Base-by-base conservation (phyloP, 441 rosid genomes). In the Pelargonium cotyledonis region DNA sequence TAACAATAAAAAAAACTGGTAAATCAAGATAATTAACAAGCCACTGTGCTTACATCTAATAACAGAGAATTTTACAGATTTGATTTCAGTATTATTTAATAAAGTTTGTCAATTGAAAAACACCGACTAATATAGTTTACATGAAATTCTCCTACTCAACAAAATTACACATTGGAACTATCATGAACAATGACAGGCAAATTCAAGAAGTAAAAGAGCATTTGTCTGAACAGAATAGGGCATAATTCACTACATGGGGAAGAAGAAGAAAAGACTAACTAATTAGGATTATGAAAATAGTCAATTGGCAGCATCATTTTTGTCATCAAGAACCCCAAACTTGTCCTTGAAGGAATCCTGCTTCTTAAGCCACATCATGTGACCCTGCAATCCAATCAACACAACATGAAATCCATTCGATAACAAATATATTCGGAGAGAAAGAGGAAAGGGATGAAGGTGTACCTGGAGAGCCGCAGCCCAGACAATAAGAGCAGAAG, bases 351-450 rank as follows among this genome's bases (percentile, higher is more conserved):
- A 93, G 0, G 96, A 77, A 15, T 89, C 95, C 81, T 93, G 97
- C 79, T 72, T 91, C 84, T 88, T 85, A 72, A 93, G 53, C 97
- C 97, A 91, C 88, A 87, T 91, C 90, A 89, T 81, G 69, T 88
- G 96, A 14, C 97, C 97, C 97, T 93, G 79, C 70, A n/a, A 47
- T 12, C 11, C 66, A 43, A 7, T 9, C 16, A 68, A 61, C 2
- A 21, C 61, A 44, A 12, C 35, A 15, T 31, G 8, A 23, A 61
- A 40, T 23, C 8, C 35, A 40, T 55, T 43, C 5, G 51, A 43
- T 57, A 21, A 66, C 41, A 65, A 60, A n/a, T 8, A 7, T 21
- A 29, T 61, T 43, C 53, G 29, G 18, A 35, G 53, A 46, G 53
- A 11, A 46, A 46, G 12, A 46, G 53, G 53, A 11, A 3, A 9